phyloP scores from a whole-genome alignment of 192 early-diverging fungal genomes.

The Powellomyces hirtus region DNA sequence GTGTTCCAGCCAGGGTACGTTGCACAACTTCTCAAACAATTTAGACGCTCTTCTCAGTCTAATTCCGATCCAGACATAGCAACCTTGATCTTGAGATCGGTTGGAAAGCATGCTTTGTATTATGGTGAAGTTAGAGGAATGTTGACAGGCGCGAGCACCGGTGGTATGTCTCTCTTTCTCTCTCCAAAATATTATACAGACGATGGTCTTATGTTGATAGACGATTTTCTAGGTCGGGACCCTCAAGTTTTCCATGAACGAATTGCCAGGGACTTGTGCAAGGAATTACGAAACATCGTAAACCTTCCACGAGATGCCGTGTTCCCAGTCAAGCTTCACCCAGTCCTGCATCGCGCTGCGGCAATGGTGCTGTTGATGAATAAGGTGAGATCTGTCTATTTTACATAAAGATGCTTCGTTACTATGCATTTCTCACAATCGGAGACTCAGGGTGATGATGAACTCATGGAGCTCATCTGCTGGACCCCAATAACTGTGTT shows the following conservation, averaged over 20 bases:
- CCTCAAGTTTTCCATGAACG: not conserved
- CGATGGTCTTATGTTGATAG: not conserved
- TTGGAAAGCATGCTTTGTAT: conserved; percentile 40
- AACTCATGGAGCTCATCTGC: conserved; percentile 78
- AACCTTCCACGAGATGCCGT: not conserved
- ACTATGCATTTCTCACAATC: too few species aligned
- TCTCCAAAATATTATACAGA: not conserved
- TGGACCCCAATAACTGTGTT: conserved; percentile 85
- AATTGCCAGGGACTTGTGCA: conserved; percentile 13
- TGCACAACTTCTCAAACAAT: conserved; percentile 28
- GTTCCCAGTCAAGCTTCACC: conserved; percentile 29
- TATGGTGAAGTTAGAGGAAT: conserved; percentile 50
- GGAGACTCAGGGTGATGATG: conserved; percentile 55
- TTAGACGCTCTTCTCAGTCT: too few species aligned
- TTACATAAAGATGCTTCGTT: too few species aligned
- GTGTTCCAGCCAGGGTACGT: conserved; percentile 36
- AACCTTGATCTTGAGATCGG: conserved; percentile 36
- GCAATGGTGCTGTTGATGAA: conserved; percentile 23
- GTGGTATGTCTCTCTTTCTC: too few species aligned
- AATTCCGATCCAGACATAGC: conserved; percentile 30
- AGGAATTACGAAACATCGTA: conserved; percentile 18
- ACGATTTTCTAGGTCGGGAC: not conserved
- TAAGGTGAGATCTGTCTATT: not conserved
- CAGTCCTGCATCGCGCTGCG: conserved; percentile 27
- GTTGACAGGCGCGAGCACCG: not conserved